Base-by-base conservation (phyloP, 306 rosid genomes). In the Citrullus colocynthis region DNA sequence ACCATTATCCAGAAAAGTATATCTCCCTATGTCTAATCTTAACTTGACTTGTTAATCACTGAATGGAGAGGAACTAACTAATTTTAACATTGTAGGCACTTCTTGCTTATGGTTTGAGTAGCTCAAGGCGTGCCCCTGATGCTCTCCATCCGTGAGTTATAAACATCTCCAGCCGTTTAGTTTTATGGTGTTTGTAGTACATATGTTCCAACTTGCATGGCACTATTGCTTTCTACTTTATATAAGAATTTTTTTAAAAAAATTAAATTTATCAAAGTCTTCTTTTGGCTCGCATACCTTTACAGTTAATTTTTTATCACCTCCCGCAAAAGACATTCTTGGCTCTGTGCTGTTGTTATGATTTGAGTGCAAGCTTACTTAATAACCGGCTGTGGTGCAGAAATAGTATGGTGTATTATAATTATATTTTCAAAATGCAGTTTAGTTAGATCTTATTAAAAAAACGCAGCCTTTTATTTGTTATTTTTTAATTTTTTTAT, bases 121-220 rank as follows among this genome's bases (percentile, higher is more conserved):
- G 99, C 89, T 96, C 99, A 74, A 91, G 98, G 81, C 98, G 99
- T 61, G 99, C 99, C 64, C 99, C 99, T 12, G 99, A 96, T 85
- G 98, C 98, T 77, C 74, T 92, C 52, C 99, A 96, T 81, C 98
- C 98, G 99, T 96, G 82, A 92, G 99, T 88, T 48, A 77, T 78
- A 63, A 15, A 69, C 77, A 39, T 62, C 63, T 6, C 69, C 75
- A 75, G 34, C 80, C 41, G 7, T 49, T 62, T 48, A 28, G 42
- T 61, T 60, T 59, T 17, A 59, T 57, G 28, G 10, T 9, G 34
- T n/a, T 7, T 39, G 41, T 2, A 39, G 17, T 28, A 16, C 48
- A 42, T 21, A 59, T 15, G 44, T 42, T 59, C 55, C 11, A 28
- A 42, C 63, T 2, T 77, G 12, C 48, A 32, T 10, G 15, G 54